Conservation (phyloP, 306 rosid genomes). For the Sechiopsis laciniata region DNA sequence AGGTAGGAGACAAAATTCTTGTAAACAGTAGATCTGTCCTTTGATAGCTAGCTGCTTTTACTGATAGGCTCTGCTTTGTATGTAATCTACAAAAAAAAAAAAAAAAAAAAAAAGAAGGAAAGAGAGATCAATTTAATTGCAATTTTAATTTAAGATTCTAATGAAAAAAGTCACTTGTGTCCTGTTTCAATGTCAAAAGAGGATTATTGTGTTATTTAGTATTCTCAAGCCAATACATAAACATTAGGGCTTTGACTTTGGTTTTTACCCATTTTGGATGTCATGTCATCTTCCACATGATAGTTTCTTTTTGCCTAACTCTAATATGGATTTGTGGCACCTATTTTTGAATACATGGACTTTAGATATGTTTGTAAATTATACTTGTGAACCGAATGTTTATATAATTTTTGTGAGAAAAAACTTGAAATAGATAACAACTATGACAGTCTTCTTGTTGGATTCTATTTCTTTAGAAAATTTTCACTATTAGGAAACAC, state of each 20-base stretch:
- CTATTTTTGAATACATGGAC: background rate
- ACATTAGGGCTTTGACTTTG: too few species aligned
- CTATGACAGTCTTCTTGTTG: background rate
- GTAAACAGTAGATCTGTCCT: constrained; percentile 3
- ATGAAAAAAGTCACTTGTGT: background rate
- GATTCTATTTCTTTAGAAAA: background rate
- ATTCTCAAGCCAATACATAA: background rate
- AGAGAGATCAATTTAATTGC: background rate
- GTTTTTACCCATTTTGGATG: too few species aligned
- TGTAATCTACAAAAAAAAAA: background rate
- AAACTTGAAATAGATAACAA: background rate
- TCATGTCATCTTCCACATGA: too few species aligned
- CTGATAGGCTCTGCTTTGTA: constrained; percentile 4
- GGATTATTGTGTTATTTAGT: constrained; percentile 8
- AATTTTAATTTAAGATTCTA: background rate
- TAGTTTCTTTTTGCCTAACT: too few species aligned
- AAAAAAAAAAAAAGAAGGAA: background rate
- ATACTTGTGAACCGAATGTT: background rate
- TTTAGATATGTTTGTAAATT: background rate
- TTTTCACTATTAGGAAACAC: background rate
- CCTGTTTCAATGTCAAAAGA: background rate
- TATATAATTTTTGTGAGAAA: background rate
- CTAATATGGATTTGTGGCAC: too few species aligned
- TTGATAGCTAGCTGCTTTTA: background rate
- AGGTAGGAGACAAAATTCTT: background rate